Base-by-base conservation (phyloP, 208 protist genomes). In the Leptomonas seymouri region DNA sequence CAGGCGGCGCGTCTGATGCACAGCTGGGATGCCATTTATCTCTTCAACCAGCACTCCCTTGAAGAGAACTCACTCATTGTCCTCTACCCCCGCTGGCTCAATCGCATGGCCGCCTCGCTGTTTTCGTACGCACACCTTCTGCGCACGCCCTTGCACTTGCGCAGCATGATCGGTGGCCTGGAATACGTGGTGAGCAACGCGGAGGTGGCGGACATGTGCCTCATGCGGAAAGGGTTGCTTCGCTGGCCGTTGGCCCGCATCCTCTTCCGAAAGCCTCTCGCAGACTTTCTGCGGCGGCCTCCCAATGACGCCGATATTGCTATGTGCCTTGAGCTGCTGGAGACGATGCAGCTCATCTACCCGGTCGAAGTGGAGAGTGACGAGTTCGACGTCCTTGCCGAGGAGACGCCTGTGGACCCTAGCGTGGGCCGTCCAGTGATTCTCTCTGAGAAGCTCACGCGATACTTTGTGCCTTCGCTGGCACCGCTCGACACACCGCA, bases 41-140 rank as follows among this genome's bases (percentile, higher is more conserved):
- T 94, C 30, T 82, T 93, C 70, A 84, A 93, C 59, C 76, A 62
- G 27, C 55, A 85, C 60, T 79, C 79, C 36, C 71, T 97, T 30
- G 78, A 84, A 58, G 84, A 85, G 39, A 93, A 95, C 70, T 36
- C 66, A 1, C 87, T 86, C 62, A 62, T 95, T 27, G 80, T 97
- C 55, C 78, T 95, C 23, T 89, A 89, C 49, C 81, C 93, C 28
- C 69, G 74, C 41, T 97, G 90, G 89, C 81, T 97, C 31, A 81
- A 82, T 48, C 89, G 87, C 69, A 87, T 97, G 78, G 55, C 90
- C 2, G 83, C 85, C 42, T 59, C 82, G 14, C 78, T 95, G 20
- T 97, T 97, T 67, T 94, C 88, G 28, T 95, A 91, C 65, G 85
- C 89, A 5, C 93, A 97, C 67, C 67, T 97, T 41, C 80, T 94